Evolutionary conservation across 2,329 filamentous ascomycete genomes (phyloP).

Genomic region (Neurospora crassa): DNA sequence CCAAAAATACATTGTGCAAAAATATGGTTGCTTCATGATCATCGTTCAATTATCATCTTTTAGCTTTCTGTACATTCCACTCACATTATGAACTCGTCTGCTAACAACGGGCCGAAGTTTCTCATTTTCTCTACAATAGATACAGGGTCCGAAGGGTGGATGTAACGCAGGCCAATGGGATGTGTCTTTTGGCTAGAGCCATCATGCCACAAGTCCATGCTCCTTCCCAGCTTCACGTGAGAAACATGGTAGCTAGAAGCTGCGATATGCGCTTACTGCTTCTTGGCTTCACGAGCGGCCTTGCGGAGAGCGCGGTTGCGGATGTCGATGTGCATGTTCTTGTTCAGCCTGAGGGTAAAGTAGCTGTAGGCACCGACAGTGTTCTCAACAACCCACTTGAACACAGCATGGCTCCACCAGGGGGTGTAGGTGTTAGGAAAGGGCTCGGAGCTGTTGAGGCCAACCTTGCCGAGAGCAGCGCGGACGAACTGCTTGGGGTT

Average conservation of each 20-base stretch:
- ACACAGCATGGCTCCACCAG: slow-evolving; percentile 82
- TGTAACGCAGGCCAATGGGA: too few relatives aligned
- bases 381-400: slow-evolving; percentile 72
- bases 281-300: slow-evolving; percentile 72
- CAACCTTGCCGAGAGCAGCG: slow-evolving; percentile 70
- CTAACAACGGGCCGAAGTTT: neutral
- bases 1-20: neutral
- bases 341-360: slow-evolving; percentile 40
- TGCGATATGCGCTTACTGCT: slow-evolving; percentile 24
- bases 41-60: neutral
- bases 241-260: neutral
- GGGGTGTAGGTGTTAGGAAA: slow-evolving; percentile 81
- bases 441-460: slow-evolving; percentile 67
- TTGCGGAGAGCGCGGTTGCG: slow-evolving; percentile 75
- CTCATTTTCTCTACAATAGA: neutral
- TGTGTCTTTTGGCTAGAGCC: neutral
- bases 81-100: neutral
- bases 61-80: neutral
- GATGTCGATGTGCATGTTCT: slow-evolving; percentile 72
- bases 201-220: neutral
- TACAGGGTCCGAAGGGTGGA: neutral
- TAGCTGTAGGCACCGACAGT: slow-evolving; percentile 40
- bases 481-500: slow-evolving; percentile 75
- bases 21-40: neutral
- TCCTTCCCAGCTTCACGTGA: neutral